Base-by-base conservation (phyloP, 768 basidiomycete genomes). In the Mrakia gelida region DNA sequence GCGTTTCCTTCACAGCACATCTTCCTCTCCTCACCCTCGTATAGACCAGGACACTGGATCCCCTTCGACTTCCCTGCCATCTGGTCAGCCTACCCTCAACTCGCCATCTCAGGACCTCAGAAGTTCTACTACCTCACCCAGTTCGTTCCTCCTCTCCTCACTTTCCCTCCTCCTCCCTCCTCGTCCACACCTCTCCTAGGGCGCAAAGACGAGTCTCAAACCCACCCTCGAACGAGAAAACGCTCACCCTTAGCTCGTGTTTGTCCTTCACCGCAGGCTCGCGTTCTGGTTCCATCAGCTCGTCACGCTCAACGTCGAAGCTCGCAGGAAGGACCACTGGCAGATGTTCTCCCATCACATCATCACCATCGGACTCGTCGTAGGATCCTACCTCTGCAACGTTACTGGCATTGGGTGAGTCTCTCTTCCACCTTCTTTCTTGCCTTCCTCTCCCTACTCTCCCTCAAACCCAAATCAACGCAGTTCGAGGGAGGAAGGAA, bases 281-380 rank as follows among this genome's bases (percentile, higher is more conserved):
- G 92, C 92, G 54, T 95, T 95, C 85, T 99, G 97, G 86, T 85
- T 91, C 73, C 95, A 98, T 83, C 94, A 95, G 84, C 87, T 97
- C 16, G 87, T 98, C 80, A 91, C 96, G 77, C 88, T 99, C 84
- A 94, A 98, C 84, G 91, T 95, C 41, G 97, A 99, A 84, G 94
- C 91, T 54, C 89, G 90, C 75, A 88, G 97, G 77, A 94, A 93
- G 84, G 97, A 99, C 84, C 94, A 98, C 84, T 86, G 87, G 81
- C 96, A 98, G 85, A 98, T 98, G 96, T 92, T 98, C 89, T 86
- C 90, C 38, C 97, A 99, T 86, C 97, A 99, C 84, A 83, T 96
- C 81, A 91, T 98, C 80, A 96, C 95, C 18, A 88, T 95, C 79
- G 82, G 87, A 70, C 89, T 99, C 79, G 90, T 98, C 85, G 85